Percentiles rank a stretch among this genome's conserved stretches.
These are phyloP conservation scores for Podaxis sp. DNA, from an alignment of 768 basidiomycete species.

Conservation along the genomic window DNA sequence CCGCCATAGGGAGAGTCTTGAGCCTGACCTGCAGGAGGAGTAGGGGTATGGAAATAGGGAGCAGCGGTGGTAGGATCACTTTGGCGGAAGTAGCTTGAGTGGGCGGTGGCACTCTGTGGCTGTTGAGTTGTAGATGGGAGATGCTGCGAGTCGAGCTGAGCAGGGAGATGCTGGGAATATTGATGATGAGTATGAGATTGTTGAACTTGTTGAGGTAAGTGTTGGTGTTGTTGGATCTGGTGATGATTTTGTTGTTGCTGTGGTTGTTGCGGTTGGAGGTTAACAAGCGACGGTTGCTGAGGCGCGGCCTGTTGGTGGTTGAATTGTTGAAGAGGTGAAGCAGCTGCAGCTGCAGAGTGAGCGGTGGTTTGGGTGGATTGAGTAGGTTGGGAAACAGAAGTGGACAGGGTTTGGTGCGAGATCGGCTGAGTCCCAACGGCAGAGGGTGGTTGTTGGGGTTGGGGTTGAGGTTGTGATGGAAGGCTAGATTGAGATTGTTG, in stretches of 20 bases:
- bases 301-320: constrained; percentile 35
- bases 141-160: constrained; percentile 42
- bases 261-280: constrained; percentile 34
- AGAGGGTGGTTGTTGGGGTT: constrained; percentile 22
- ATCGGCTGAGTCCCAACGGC: constrained; percentile 24
- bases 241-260: constrained; percentile 26
- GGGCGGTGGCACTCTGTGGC: constrained; percentile 38
- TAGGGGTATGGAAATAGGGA: constrained; percentile 78
- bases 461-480: constrained; percentile 32
- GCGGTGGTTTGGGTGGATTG: constrained; percentile 28
- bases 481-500: constrained; percentile 28
- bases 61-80: constrained; percentile 44
- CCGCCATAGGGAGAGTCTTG: constrained; percentile 65
- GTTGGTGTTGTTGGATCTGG: constrained; percentile 39
- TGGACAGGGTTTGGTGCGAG: constrained; percentile 33
- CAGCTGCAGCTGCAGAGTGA: constrained; percentile 28
- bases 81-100: constrained; percentile 70
- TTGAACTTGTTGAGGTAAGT: constrained; percentile 43
- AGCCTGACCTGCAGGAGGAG: constrained; percentile 65
- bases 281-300: constrained; percentile 24
- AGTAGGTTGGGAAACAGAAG: constrained; percentile 41
- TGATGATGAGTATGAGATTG: constrained; percentile 49
- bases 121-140: constrained; percentile 41
- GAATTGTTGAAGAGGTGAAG: constrained; percentile 42
- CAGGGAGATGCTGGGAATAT: constrained; percentile 65